A percentile compares a stretch with the other conserved stretches of the same genome.
Evolutionary conservation across 2,329 filamentous ascomycete species (phyloP).

Genomic region (Tolypocladium ophioglossoides): DNA sequence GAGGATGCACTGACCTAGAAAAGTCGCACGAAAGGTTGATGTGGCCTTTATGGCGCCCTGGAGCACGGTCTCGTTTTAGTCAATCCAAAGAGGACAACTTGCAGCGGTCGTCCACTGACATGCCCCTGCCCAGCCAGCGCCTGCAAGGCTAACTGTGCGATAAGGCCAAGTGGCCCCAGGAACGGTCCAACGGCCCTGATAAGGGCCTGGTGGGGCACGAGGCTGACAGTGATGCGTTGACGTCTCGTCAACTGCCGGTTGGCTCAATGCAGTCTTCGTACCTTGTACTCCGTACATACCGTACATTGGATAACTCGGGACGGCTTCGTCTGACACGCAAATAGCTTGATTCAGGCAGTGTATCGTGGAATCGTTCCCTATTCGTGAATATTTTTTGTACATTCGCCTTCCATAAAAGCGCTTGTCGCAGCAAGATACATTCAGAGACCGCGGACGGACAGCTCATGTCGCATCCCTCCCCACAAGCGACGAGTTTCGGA

Average conservation of each 20-base stretch:
- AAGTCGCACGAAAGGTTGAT: slow-evolving; percentile 16
- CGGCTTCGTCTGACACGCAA: not conserved
- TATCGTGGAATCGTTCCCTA: not conserved
- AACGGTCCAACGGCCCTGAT: slow-evolving; percentile 3
- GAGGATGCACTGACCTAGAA: not conserved
- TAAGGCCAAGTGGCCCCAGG: slow-evolving; percentile 2
- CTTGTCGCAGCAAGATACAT: not conserved
- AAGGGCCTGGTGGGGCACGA: slow-evolving; percentile 1
- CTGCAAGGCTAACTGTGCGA: slow-evolving; percentile 7
- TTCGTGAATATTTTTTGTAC: slow-evolving; percentile 2
- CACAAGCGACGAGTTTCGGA: not conserved
- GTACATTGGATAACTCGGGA: not conserved
- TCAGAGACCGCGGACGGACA: not conserved
- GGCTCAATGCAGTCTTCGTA: too few relatives aligned
- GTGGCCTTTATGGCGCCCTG: slow-evolving; percentile 20
- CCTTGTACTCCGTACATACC: too few relatives aligned
- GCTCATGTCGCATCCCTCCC: not conserved
- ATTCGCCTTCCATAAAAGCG: not conserved
- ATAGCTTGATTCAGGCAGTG: not conserved
- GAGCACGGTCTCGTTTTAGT: not conserved
- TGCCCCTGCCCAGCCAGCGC: not conserved
- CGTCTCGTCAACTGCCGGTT: too few relatives aligned
- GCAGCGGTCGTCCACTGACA: slow-evolving; percentile 10
- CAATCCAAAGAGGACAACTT: slow-evolving; percentile 26
- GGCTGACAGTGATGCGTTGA: not conserved